Evolutionary conservation across 2,329 filamentous ascomycete species (phyloP).

Genomic region (Kalaharituber pfeilii): DNA sequence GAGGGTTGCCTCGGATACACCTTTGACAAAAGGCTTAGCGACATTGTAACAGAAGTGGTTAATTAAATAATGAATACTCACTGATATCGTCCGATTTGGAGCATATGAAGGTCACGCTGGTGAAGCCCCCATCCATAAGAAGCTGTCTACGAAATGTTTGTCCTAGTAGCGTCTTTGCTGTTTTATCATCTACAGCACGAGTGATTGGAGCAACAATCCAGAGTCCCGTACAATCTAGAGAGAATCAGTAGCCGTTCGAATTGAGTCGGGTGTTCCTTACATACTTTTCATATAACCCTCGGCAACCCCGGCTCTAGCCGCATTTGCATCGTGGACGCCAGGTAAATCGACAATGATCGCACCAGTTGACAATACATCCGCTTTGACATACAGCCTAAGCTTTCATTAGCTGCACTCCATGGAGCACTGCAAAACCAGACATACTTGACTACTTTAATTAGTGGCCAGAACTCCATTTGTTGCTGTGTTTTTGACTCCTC

Average conservation of each 20-base stretch:
- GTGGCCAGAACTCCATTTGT: constrained; percentile 31
- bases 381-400: constrained; percentile 33
- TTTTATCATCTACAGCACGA: constrained; percentile 42
- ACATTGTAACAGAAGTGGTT: no score
- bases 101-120: constrained; percentile 42
- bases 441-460: constrained; percentile 35
- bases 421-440: background rate
- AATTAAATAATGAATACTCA: constrained; percentile 16
- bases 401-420: background rate
- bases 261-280: background rate
- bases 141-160: constrained; percentile 42
- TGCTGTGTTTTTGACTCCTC: constrained; percentile 14
- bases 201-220: constrained; percentile 48
- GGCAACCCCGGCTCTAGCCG: constrained; percentile 41
- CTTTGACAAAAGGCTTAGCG: background rate
- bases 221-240: constrained; percentile 36
- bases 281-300: constrained; percentile 38
- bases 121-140: constrained; percentile 40
- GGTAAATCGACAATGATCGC: constrained; percentile 40
- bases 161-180: constrained; percentile 39
- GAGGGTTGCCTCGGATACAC: constrained; percentile 28
- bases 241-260: background rate
- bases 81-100: constrained; percentile 46
- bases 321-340: constrained; percentile 39
- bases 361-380: constrained; percentile 35